Base-by-base conservation (phyloP, 495 filamentous ascomycete genomes). In the Tuber microsphaerosporum region DNA sequence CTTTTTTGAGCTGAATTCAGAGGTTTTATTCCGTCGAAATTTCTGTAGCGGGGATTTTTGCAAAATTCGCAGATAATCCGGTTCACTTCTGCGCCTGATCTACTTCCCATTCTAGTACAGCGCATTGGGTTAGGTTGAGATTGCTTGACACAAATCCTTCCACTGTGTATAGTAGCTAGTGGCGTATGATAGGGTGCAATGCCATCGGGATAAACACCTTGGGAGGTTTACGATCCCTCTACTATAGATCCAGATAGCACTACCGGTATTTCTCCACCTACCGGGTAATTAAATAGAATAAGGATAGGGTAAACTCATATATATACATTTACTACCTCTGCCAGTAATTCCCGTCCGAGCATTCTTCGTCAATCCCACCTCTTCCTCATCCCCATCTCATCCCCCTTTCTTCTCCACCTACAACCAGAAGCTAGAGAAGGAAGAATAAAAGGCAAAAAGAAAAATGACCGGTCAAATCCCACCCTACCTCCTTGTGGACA, bases 401-500 rank as follows among this genome's bases (percentile, higher is more conserved):
- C 16, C 45, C 16, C 6, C 56, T 65, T 65, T 16, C 26, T 61
- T 7, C 48, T n/a, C 22, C 51, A 61, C n/a, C 3, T 0, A 9
- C 2, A 16, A 22, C 14, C 3, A 61, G 1, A 26, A 9, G 10
- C 1, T n/a, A 56, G 22, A n/a, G 48, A 5, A n/a, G 51, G n/a
- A 14, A 31, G 9, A 26, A 61, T 14, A 22, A 7, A n/a, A 51
- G 1, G 7, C 9, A 61, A 14, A 26, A 10, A 9, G 8, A 56
- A 26, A 26, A 65, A 65, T 65, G 56, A 65, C 56, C 0, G 56
- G 56, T 26, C 56, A 65, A 17, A 65, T 77, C 41, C 76, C 73
- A 5, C 70, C 71, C 34, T 77, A 73, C 16, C 76, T 77, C 34
- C 76, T 77, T 22, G 14, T 61, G 19, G 76, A 77, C n/a, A 75